Evolutionary conservation across 352 stramenopile species (phyloP), one percentile per base, ranked within the genome.

Genomic region (Phytophthora niederhauseri): DNA sequence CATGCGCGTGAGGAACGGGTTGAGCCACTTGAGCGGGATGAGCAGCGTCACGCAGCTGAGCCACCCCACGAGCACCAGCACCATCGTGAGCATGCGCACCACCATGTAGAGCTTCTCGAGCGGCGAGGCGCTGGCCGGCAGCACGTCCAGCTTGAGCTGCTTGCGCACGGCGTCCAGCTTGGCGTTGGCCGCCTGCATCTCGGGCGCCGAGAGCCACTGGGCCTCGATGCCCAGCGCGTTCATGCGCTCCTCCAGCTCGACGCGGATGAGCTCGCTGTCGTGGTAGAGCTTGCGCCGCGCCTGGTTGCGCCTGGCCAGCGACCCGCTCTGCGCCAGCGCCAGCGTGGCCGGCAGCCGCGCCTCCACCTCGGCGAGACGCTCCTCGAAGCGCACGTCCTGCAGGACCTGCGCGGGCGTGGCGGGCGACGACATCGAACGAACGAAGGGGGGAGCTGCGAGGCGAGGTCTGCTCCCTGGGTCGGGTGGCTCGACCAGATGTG

Each of bases 231-330:
- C 85, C 19, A 87, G 66, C 53, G 78, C 54, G 66, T 93, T 92
- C 66, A 94, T 76, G 24, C 84, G 75, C 70, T 93, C 87, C 56
- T 95, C 85, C 43, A 95, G 73, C 60, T 95, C 87, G 19, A 95
- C 71, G 61, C 84, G 87, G 53, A 95, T 68, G 28, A 92, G 66
- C 64, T 95, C 87, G 65, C 69, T 82, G 61, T 93, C 85, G 49
- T 76, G 72, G 61, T 95, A 92, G 14, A 93, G 78, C 62, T 86
- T 76, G 65, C 85, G 83, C 19, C 76, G 76, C 48, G 70, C 73
- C 68, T 93, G 85, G 72, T 95, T 95, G 66, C 85, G 84, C 66
- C 83, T 83, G n/a, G 87, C 78, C 26, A 93, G 68, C 61, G 87
- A 82, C 15, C 61, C 58, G 7, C 83, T 68, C 24, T 68, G 43